Evolutionary conservation across 2,329 filamentous ascomycete genomes (phyloP).

Genomic region (Calycina herbarum): DNA sequence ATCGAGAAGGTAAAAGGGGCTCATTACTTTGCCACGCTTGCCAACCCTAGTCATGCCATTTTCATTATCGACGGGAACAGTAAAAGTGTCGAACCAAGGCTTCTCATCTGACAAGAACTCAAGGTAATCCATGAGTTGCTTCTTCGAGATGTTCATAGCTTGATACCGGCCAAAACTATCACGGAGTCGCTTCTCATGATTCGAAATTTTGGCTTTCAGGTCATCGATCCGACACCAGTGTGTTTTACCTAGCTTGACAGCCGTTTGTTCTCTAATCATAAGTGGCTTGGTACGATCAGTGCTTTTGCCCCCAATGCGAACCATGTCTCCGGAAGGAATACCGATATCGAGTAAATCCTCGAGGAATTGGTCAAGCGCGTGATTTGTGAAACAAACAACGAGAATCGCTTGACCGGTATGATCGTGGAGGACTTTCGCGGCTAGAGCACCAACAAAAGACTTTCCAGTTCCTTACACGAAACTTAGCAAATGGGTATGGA

Average conservation of each 20-base stretch:
- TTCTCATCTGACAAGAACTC: conserved; percentile 54
- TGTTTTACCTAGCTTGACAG: conserved; percentile 35
- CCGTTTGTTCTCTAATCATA: conserved; percentile 45
- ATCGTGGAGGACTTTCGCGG: conserved; percentile 56
- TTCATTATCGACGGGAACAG: conserved; percentile 43
- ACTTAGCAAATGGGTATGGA: not conserved
- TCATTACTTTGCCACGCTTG: conserved; percentile 45
- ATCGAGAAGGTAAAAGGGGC: conserved; percentile 50
- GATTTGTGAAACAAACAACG: conserved; percentile 68
- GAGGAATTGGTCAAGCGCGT: conserved; percentile 65
- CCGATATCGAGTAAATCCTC: conserved; percentile 61
- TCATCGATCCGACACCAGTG: conserved; percentile 46
- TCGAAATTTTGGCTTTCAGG: conserved; percentile 40
- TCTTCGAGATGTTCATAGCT: conserved; percentile 20
- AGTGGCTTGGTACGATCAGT: conserved; percentile 50
- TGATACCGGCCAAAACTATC: conserved; percentile 25
- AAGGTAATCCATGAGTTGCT: conserved; percentile 43
- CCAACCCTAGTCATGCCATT: conserved; percentile 51
- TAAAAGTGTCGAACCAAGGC: conserved; percentile 57
- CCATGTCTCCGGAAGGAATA: conserved; percentile 50
- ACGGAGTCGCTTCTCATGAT: conserved; percentile 32
- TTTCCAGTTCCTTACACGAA: conserved; percentile 59
- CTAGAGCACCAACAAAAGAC: conserved; percentile 68
- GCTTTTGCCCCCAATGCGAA: conserved; percentile 63
- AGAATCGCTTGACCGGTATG: conserved; percentile 54